A percentile compares a stretch with the other conserved stretches of the same genome.
Evolutionary conservation across 768 basidiomycete species (phyloP).

Genomic region (Phaffia australis): DNA sequence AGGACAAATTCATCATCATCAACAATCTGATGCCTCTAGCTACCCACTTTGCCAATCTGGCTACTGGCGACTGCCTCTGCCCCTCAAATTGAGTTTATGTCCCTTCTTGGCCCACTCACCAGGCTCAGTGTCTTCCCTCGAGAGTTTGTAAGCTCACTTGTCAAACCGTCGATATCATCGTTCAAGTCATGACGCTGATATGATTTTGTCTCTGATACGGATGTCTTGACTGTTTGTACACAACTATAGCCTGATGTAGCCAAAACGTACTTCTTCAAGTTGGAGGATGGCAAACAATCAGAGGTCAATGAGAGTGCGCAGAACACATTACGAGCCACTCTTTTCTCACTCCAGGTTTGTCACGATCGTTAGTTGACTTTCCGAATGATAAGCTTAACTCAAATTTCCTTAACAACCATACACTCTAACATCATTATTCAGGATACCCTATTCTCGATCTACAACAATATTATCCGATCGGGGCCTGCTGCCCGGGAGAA

Average conservation of each 20-base stretch:
- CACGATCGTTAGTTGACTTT: not conserved
- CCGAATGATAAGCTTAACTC: slow-evolving; percentile 6
- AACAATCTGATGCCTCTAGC: slow-evolving; percentile 21
- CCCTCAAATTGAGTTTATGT: slow-evolving; percentile 43
- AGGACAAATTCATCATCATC: too few species aligned
- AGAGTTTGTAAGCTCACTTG: slow-evolving; percentile 57
- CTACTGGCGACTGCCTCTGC: slow-evolving; percentile 31
- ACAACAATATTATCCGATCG: slow-evolving; percentile 77
- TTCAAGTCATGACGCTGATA: too few species aligned
- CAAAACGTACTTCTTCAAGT: slow-evolving; percentile 71
- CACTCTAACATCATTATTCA: slow-evolving; percentile 28
- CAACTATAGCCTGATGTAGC: slow-evolving; percentile 57
- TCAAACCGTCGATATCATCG: not conserved
- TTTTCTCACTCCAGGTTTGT: slow-evolving; percentile 69
- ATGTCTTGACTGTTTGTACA: not conserved
- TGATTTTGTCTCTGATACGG: not conserved
- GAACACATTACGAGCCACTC: slow-evolving; percentile 70
- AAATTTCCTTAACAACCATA: not conserved
- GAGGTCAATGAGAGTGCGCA: slow-evolving; percentile 69
- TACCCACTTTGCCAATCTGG: slow-evolving; percentile 36
- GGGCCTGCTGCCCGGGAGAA: slow-evolving; percentile 67
- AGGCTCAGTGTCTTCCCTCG: slow-evolving; percentile 74
- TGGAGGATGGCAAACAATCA: slow-evolving; percentile 57
- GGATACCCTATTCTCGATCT: slow-evolving; percentile 69
- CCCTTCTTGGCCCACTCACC: slow-evolving; percentile 68